Evolutionary conservation across 192 early-diverging fungal species (phyloP), one percentile per base, ranked within the genome.

Genomic region (Paraglomus occultum): DNA sequence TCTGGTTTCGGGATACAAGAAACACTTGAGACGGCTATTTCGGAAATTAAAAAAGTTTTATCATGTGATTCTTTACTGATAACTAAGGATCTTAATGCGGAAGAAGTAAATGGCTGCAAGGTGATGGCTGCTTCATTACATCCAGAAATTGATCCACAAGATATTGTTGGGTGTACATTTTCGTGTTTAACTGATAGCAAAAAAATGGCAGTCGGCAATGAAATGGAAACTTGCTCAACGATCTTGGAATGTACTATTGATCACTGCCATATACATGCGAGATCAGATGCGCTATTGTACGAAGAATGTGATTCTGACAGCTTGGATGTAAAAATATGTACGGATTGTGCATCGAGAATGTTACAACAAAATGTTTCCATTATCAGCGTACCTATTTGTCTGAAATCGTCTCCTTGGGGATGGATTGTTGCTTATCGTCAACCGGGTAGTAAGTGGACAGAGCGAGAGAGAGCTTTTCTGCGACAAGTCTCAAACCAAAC

Each of bases 401-500:
- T 74, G 20, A 74, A 79, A 17, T 45, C 64, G 22, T 67, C 59
- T 23, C 57, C 69, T 18, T 79, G 78, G 78, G 78, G 78, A 6
- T 79, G 76, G 51, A 67, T 79, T 31, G 14, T 67, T n/a, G 70
- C 71, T 11, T 71, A 73, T 12, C 49, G 73, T 12, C 68, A 70
- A 44, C 64, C 69, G 1, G 71, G 74, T 53, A 57, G 48, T 53
- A 70, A 70, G 48, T 79, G 74, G 74, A 59, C 64, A 4, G 69
- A 76, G 66, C 68, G 69, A 14, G 78, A 79, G 47, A 79, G 70
- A 59, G 39, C 71, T 47, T 47, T 79, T 22, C 71, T 79, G 65
- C 74, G 76, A 46, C 78, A 79, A 51, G 74, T 75, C 10, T 72
- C 72, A 8, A 79, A 79, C 51, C 74, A 76, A 40, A 79, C 76